Evolutionary conservation across 1,139 yeast genomes (phyloP), one percentile per base, ranked within the genome.

Genomic region (Saccharomyces pastorianus): DNA sequence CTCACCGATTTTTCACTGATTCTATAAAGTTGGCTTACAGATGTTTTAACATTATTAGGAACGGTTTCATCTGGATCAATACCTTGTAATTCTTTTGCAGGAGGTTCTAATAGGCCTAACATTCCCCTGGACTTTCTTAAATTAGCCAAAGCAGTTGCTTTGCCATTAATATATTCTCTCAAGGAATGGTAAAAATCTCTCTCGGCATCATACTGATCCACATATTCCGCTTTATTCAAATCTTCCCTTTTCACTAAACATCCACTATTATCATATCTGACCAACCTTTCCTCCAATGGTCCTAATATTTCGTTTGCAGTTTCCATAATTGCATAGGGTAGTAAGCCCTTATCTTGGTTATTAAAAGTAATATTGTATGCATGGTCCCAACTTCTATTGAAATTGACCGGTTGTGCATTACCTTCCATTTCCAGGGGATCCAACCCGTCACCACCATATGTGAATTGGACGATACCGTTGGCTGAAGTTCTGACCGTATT

Each of bases 361-460:
- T 80, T 74, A 58, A 82, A 83, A 0, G 96, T 87, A 55, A 88
- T 73, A 68, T 88, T 85, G 62, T 73, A 78, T 20, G 96, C 86
- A 70, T 95, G 99, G 60, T 85, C 91, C 99, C 99, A 95, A 51
- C 96, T 90, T 67, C 98, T 81, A 52, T 77, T 79, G 69, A 95
- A 93, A 69, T 95, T 91, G 32, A 95, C 99, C 0, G 99, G 99
- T 64, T 78, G 83, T 1, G 99, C 97, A 70, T 95, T 97, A 63
- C 99, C 99, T 74, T 95, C 99, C 98, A 95, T 93, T 73, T 93
- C 98, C 67, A 88, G 80, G 2, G 99, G 99, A 76, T 95, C 99
- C 58, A 95, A 79, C 49, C 99, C 97, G 73, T 95, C 99, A 61
- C 98, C 99, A 73, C 99, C 99, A 69, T 95, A 95, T 20, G 91